These are phyloP conservation scores for Rhynchospora breviuscula DNA, from an alignment of 176 grass and related monocot species.

Conservation along the genomic window DNA sequence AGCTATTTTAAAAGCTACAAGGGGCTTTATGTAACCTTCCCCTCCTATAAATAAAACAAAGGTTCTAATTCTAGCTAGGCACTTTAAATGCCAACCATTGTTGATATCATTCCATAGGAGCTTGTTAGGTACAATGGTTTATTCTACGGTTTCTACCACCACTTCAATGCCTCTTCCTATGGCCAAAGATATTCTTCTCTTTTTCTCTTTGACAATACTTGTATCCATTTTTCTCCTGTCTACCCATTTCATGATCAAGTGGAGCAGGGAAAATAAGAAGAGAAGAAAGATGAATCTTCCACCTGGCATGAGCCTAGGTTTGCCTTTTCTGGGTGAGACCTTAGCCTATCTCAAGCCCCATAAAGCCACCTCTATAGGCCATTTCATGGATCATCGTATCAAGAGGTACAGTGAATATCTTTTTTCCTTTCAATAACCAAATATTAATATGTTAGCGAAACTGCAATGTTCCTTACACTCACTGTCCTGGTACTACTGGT, in stretches of 20 bases:
- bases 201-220: slow-evolving; percentile 39
- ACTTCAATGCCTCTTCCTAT: slow-evolving; percentile 52
- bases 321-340: slow-evolving; percentile 80
- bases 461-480: neutral
- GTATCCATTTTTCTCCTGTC: slow-evolving; percentile 68
- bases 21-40: slow-evolving; percentile 22
- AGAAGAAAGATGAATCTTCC: slow-evolving; percentile 64
- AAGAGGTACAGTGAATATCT: slow-evolving; percentile 40
- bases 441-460: neutral
- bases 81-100: slow-evolving; percentile 30
- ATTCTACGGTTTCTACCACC: neutral
- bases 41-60: slow-evolving; percentile 28
- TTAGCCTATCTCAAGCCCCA: slow-evolving; percentile 78
- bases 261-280: slow-evolving; percentile 31
- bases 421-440: neutral
- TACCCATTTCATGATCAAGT: slow-evolving; percentile 42
- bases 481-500: neutral
- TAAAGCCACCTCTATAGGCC: slow-evolving; percentile 60
- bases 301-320: slow-evolving; percentile 39
- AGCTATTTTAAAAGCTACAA: slow-evolving; percentile 21
- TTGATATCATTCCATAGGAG: slow-evolving; percentile 8
- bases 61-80: slow-evolving; percentile 11
- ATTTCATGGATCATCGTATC: slow-evolving; percentile 72
- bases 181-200: slow-evolving; percentile 53
- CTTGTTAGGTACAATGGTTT: slow-evolving; percentile 2